Base-by-base conservation (phyloP, 352 stramenopile species). In the Globisporangium irregulare region DNA sequence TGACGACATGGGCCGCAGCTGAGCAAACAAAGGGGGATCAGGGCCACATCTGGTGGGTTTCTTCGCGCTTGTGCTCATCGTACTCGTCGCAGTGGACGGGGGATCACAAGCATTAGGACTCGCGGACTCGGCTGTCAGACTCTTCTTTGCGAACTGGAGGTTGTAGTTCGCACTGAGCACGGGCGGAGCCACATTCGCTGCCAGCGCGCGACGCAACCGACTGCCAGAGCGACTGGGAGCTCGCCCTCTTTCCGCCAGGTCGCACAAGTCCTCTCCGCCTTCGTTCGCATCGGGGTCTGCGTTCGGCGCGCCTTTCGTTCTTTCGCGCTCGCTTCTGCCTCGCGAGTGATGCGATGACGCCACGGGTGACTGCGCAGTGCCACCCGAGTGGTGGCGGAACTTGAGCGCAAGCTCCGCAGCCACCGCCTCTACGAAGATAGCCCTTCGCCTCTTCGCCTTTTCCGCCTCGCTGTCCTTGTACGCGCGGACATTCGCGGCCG, bases 381-480 rank as follows among this genome's bases (percentile, higher is more conserved):
- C n/a, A n/a, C 10, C 20, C 4, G 36, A 9, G 27, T 69, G 34
- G 18, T 70, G 46, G 18, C 64, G 72, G 15, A 58, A 25, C 48
- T 78, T 76, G 29, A 72, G 14, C 3, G 58, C 53, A 34, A 80
- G 62, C 58, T 73, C 64, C 18, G 69, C 70, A 2, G 71, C 67
- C 22, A 86, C 58, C 24, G 73, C 74, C 36, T 82, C 68, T 0
- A 65, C 69, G 50, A 87, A 84, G 8, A 41, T 73, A 7, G 72
- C 64, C 7, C 73, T 74, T n/a, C 78, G 77, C 38, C 65, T 68
- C 53, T 70, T 75, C 22, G 75, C 62, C 38, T 72, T 76, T 38
- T 76, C 79, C 9, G 64, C 48, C 58, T 86, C 76, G 20, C 67
- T 38, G 15, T 72, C 73, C 59, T 75, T 78, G 55, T 81, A 82